phyloP scores from a whole-genome alignment of 2,329 filamentous ascomycete genomes.

The Hypoxylon sp. region DNA sequence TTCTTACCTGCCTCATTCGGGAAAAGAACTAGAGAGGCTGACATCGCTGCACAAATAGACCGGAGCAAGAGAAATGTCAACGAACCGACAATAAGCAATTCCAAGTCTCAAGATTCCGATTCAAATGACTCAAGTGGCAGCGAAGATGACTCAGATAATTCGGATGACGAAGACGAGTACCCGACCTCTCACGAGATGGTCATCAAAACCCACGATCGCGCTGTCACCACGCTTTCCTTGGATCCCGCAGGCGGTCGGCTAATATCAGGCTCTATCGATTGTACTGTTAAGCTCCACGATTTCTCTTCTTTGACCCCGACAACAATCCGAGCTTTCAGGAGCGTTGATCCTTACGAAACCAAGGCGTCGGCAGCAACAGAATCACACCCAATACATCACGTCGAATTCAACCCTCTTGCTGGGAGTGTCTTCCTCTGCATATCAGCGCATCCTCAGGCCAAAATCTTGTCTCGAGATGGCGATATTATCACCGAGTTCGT shows the following conservation, averaged over 20 bases:
- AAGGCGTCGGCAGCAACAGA: conserved; percentile 81
- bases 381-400: conserved; percentile 88
- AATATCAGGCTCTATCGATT: conserved; percentile 92
- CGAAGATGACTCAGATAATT: conserved; percentile 66
- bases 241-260: conserved; percentile 89
- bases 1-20: conserved; percentile 90
- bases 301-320: conserved; percentile 96
- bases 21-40: conserved; percentile 80
- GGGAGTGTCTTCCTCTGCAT: conserved; percentile 88
- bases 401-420: conserved; percentile 87
- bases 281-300: conserved; percentile 92
- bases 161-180: conserved; percentile 85
- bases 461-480: conserved; percentile 90
- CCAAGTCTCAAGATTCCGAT: conserved; percentile 52
- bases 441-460: conserved; percentile 89
- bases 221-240: conserved; percentile 85
- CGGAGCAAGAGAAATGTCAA: conserved; percentile 75
- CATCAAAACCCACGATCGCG: conserved; percentile 90
- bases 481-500: conserved; percentile 88
- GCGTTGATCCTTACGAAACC: conserved; percentile 85
- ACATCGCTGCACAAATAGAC: conserved; percentile 86
- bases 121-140: conserved; percentile 55
- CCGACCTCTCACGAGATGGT: conserved; percentile 94
- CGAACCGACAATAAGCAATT: conserved; percentile 51
- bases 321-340: conserved; percentile 93